These are phyloP conservation scores for Sugiyamaella pinicola DNA, from an alignment of 1,139 yeast genomes.

Conservation along the genomic window DNA sequence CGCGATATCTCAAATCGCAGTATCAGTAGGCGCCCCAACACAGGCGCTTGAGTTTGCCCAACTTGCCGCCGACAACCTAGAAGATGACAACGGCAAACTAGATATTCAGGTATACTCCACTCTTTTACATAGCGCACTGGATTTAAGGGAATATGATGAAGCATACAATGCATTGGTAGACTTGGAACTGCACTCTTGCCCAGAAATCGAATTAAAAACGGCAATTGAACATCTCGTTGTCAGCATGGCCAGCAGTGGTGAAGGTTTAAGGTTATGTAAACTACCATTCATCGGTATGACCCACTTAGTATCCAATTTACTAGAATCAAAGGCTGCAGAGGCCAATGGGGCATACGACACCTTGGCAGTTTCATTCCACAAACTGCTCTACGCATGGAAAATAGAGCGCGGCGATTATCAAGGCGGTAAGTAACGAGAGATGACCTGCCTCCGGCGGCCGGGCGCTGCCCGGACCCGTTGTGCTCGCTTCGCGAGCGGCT, in stretches of 20 bases:
- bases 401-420: slow-evolving; percentile 39
- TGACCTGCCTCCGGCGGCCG: too few species aligned
- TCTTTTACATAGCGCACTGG: slow-evolving; percentile 6
- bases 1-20: slow-evolving; percentile 19
- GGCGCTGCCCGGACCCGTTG: too few species aligned
- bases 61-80: slow-evolving; percentile 21
- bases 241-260: slow-evolving; percentile 33
- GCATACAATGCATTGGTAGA: slow-evolving; percentile 41
- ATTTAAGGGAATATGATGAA: slow-evolving; percentile 32
- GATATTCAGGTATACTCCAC: slow-evolving; percentile 7
- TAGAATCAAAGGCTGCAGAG: slow-evolving; percentile 27
- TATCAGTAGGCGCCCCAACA: slow-evolving; percentile 3
- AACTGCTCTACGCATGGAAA: slow-evolving; percentile 41
- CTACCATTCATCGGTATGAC: slow-evolving; percentile 42
- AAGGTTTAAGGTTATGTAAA: slow-evolving; percentile 32
- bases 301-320: slow-evolving; percentile 30
- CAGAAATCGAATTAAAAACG: slow-evolving; percentile 18
- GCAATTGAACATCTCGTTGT: slow-evolving; percentile 28
- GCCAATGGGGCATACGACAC: slow-evolving; percentile 16
- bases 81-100: slow-evolving; percentile 4
- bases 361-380: slow-evolving; percentile 30
- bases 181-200: slow-evolving; percentile 25
- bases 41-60: slow-evolving; percentile 26
- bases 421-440: slow-evolving; percentile 37
- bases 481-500: too few species aligned